Conservation (phyloP, 2,329 filamentous ascomycete genomes). For the Ophiostoma populinum region DNA sequence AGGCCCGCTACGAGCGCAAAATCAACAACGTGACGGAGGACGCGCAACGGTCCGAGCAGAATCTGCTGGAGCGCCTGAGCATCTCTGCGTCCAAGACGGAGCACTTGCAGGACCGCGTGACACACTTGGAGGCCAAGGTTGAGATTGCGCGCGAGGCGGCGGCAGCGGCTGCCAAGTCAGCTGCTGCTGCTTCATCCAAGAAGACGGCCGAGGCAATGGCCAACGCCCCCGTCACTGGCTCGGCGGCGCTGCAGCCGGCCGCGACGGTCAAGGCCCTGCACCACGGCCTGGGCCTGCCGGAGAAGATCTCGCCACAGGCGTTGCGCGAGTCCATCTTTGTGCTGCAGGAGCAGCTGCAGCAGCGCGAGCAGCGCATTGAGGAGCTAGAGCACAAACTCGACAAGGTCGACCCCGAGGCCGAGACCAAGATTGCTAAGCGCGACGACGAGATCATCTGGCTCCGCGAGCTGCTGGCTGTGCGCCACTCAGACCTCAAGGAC, state of each 20-base stretch:
- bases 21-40: slow-evolving; percentile 64
- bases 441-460: slow-evolving; percentile 93
- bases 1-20: slow-evolving; percentile 57
- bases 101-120: slow-evolving; percentile 70
- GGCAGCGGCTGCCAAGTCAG: slow-evolving; percentile 62
- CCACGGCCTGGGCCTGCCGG: slow-evolving; percentile 39
- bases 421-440: slow-evolving; percentile 70
- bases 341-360: slow-evolving; percentile 88
- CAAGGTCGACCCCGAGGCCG: slow-evolving; percentile 57
- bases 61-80: slow-evolving; percentile 63
- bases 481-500: slow-evolving; percentile 81
- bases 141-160: slow-evolving; percentile 81
- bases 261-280: slow-evolving; percentile 19
- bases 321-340: slow-evolving; percentile 92
- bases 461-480: slow-evolving; percentile 77
- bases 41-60: slow-evolving; percentile 60
- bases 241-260: slow-evolving; percentile 14
- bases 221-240: slow-evolving; percentile 1
- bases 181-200: slow-evolving; percentile 45
- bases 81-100: slow-evolving; percentile 72
- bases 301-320: slow-evolving; percentile 86
- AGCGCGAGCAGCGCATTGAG: slow-evolving; percentile 80
- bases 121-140: slow-evolving; percentile 76
- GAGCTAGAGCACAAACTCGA: slow-evolving; percentile 58
- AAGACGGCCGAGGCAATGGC: slow-evolving; percentile 17